Percentiles rank a stretch among this genome's conserved stretches.
These are phyloP conservation scores for Linnemannia schmuckeri DNA, from an alignment of 192 early-diverging fungal genomes.

Conservation along the genomic window DNA sequence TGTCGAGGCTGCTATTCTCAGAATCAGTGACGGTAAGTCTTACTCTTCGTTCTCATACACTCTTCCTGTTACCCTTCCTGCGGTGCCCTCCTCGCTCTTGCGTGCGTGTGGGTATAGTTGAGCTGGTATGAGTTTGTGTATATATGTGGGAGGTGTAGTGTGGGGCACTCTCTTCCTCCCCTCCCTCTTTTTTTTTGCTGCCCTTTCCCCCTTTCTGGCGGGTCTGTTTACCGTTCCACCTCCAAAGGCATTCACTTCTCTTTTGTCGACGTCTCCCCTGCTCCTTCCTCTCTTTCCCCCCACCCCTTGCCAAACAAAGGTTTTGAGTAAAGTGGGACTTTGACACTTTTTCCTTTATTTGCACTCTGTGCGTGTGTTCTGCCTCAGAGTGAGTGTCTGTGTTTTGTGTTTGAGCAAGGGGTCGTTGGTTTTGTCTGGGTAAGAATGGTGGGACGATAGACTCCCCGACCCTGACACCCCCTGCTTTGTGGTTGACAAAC, in stretches of 20 bases:
- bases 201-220: slow-evolving; percentile 18
- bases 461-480: background rate
- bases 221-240: background rate
- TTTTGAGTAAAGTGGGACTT: background rate
- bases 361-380: background rate
- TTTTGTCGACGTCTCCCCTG: background rate
- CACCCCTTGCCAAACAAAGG: background rate
- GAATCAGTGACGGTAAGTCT: slow-evolving; percentile 84
- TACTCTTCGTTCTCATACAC: slow-evolving; percentile 14
- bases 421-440: background rate
- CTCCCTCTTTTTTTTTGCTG: background rate
- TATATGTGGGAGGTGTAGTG: background rate
- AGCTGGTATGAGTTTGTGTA: background rate
- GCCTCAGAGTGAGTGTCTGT: background rate
- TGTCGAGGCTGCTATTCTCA: slow-evolving; percentile 79
- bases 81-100: background rate
- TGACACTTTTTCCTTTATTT: background rate
- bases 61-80: background rate
- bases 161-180: background rate
- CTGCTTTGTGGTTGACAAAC: background rate
- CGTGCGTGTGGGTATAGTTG: background rate
- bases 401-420: slow-evolving; percentile 9
- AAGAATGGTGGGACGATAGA: background rate
- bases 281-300: background rate
- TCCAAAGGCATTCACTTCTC: background rate